phyloP scores from a whole-genome alignment of 148 eudicot genomes.

The Rhododendron henanense region DNA sequence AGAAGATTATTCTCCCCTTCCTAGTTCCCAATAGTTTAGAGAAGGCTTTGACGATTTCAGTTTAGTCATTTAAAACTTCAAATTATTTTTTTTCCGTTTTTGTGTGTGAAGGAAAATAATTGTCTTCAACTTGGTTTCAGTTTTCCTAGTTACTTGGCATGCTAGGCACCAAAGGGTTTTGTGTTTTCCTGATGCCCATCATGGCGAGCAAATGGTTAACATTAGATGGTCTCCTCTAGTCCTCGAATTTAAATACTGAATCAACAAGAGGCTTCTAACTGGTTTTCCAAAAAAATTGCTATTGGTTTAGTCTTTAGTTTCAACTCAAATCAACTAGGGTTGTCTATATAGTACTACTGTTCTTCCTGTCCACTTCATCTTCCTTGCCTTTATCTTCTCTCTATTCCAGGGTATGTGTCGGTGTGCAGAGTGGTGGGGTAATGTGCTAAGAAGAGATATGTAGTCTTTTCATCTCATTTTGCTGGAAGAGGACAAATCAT shows the following conservation, averaged over 20 bases:
- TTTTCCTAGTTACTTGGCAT: background rate
- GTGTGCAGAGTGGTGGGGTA: background rate
- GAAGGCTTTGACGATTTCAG: background rate
- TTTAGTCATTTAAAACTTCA: background rate
- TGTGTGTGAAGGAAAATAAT: background rate
- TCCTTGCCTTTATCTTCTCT: background rate
- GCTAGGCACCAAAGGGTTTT: background rate
- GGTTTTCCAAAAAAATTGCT: background rate
- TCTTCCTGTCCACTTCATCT: background rate
- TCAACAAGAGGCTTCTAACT: background rate
- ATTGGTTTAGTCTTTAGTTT: background rate
- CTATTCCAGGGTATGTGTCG: background rate
- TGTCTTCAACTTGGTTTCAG: background rate
- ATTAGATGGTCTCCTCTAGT: background rate
- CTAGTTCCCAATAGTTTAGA: background rate
- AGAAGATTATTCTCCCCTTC: background rate
- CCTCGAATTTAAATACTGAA: background rate
- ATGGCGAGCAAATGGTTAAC: background rate
- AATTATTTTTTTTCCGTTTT: background rate
- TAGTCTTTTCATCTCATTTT: background rate
- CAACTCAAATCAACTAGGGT: background rate
- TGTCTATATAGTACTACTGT: background rate
- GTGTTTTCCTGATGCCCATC: background rate
- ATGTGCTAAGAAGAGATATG: background rate
- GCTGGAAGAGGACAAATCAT: background rate